Evolutionary conservation across 192 early-diverging fungal species (phyloP), one percentile per base, ranked within the genome.

Genomic region (Coemansia sp.): DNA sequence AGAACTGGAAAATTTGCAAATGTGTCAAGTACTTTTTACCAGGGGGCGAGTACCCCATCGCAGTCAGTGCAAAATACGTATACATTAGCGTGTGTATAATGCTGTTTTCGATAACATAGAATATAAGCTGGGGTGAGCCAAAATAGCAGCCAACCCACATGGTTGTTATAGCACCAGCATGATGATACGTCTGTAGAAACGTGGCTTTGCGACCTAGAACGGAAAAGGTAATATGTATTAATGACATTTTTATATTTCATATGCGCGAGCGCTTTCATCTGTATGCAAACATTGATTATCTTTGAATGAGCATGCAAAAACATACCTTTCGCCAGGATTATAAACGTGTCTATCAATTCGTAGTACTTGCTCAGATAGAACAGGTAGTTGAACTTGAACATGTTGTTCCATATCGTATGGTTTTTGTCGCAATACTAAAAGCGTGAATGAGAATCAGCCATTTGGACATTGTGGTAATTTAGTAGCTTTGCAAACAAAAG

Each of bases 41-140:
- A 10, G 90, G 91, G 20, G 89, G 89, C 65, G 86, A 86, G 41
- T 90, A 66, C 25, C 91, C 90, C 65, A 93, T 71, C 34, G 86
- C 87, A 13, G 91, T 92, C 58, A 85, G 72, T 25, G 89, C 86
- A 73, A 92, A 94, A 82, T 93, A 93, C 32, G 80, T 71, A 77
- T 93, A 95, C 92, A 95, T 95, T 57, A 95, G 69, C 32, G 91
- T 89, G 76, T 95, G 93, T 43, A 95, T 90, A 61, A 92, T 91
- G 17, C 91, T 92, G 83, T 95, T 95, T 49, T 82, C 74, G 13
- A 82, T 62, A 40, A 90, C 92, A 67, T 91, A 92, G 61, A 93
- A 89, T 86, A 91, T 92, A 66, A 91, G 87, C 52, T 90, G 89
- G 2, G 89, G 87, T 0, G 91, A 86, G 61, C 88, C 89, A 71